phyloP scores from a whole-genome alignment of 495 filamentous ascomycete species.

The Hyaloscypha finlandica region DNA sequence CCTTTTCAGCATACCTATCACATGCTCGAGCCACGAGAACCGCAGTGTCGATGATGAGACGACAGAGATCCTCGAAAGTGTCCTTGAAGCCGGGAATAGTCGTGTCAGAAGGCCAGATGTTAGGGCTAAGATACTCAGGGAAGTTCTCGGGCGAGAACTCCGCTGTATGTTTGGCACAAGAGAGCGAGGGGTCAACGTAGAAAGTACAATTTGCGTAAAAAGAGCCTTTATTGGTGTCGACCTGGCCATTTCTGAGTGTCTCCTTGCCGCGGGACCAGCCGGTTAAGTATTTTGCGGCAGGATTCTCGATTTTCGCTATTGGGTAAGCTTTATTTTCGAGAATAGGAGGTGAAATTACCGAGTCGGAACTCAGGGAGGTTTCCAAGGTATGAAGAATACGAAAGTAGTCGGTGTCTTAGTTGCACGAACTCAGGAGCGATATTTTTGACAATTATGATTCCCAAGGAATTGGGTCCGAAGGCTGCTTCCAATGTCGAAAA shows the following conservation, averaged over 20 bases:
- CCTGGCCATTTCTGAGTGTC: slow-evolving; percentile 84
- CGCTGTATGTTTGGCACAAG: slow-evolving; percentile 57
- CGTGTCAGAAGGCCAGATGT: slow-evolving; percentile 77
- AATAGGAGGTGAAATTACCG: slow-evolving; percentile 48
- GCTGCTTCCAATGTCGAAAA: slow-evolving; percentile 77
- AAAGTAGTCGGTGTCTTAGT: slow-evolving; percentile 73
- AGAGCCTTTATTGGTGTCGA: slow-evolving; percentile 92
- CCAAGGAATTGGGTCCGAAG: slow-evolving; percentile 88
- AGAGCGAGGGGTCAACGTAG: slow-evolving; percentile 68
- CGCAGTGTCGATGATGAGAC: slow-evolving; percentile 84
- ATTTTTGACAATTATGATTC: slow-evolving; percentile 89
- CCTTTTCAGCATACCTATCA: slow-evolving; percentile 77
- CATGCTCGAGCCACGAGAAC: slow-evolving; percentile 84
- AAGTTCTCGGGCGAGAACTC: slow-evolving; percentile 60
- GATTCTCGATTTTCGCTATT: slow-evolving; percentile 63
- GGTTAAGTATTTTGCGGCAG: slow-evolving; percentile 63
- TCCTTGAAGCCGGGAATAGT: slow-evolving; percentile 71
- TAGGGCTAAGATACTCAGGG: slow-evolving; percentile 61
- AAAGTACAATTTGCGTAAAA: slow-evolving; percentile 98
- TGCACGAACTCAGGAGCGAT: slow-evolving; percentile 68
- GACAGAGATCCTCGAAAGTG: slow-evolving; percentile 75
- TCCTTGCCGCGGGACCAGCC: slow-evolving; percentile 88
- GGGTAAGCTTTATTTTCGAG: not conserved
- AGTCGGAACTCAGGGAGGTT: slow-evolving; percentile 75
- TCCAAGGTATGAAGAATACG: slow-evolving; percentile 85